A percentile compares a stretch with the other conserved stretches of the same genome.
These are phyloP conservation scores for Haematococcus sp. DNA, from an alignment of 139 green algal species.

Conservation along the genomic window DNA sequence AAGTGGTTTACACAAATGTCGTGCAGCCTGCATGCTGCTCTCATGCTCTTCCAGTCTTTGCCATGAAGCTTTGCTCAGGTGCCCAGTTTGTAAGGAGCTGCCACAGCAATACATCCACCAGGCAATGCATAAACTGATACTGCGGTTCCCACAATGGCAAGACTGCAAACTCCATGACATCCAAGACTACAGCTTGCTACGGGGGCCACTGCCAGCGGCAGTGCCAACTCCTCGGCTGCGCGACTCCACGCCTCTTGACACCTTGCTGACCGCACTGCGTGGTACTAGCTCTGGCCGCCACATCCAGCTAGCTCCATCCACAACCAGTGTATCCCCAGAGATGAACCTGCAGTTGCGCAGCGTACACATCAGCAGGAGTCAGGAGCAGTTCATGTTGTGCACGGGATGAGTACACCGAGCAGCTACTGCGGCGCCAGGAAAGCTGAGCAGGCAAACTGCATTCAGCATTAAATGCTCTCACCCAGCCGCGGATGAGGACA, in stretches of 20 bases:
- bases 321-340: constrained; percentile 74
- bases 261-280: constrained; percentile 43
- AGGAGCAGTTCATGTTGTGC: not conserved
- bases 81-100: no score
- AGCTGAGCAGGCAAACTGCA: not conserved
- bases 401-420: not conserved
- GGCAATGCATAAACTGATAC: no score
- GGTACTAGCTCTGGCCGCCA: constrained; percentile 57
- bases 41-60: no score
- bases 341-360: constrained; percentile 5
- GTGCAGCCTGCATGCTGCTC: no score
- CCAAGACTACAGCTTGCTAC: constrained; percentile 71
- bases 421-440: not conserved
- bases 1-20: no score
- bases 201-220: constrained; percentile 16
- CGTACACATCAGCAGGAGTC: not conserved
- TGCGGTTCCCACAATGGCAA: no score
- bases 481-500: constrained; percentile 57
- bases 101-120: no score
- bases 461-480: constrained; percentile 8
- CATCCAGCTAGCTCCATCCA: constrained; percentile 86
- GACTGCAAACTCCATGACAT: no score
- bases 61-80: no score
- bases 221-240: constrained; percentile 63
- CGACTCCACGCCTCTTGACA: constrained; percentile 64